phyloP scores from a whole-genome alignment of 805 yeast species.

The Kuraishia molischiana region DNA sequence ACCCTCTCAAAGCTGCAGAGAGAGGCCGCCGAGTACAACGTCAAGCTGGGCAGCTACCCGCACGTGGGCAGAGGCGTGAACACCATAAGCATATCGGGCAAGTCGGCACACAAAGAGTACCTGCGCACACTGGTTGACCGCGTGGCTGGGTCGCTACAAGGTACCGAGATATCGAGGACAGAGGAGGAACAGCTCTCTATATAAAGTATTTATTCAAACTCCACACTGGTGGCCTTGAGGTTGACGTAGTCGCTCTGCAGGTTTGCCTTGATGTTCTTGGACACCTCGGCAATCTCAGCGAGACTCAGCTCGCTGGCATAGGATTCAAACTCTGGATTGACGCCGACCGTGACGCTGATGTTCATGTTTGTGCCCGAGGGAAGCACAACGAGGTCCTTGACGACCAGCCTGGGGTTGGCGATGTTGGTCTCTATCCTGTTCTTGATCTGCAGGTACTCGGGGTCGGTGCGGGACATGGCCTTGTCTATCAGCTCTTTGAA shows the following conservation, averaged over 20 bases:
- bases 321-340: constrained; percentile 17
- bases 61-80: constrained; percentile 55
- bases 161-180: constrained; percentile 44
- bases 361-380: constrained; percentile 48
- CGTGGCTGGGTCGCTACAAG: constrained; percentile 38
- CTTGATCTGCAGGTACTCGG: constrained; percentile 32
- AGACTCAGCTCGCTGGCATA: constrained; percentile 20
- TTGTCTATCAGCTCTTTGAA: constrained; percentile 72
- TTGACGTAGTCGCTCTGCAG: constrained; percentile 23
- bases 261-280: constrained; percentile 15
- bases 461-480: constrained; percentile 43
- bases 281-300: constrained; percentile 18
- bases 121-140: constrained; percentile 36
- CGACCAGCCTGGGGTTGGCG: constrained; percentile 19
- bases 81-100: constrained; percentile 71
- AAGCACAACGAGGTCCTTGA: constrained; percentile 34
- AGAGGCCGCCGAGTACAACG: constrained; percentile 18
- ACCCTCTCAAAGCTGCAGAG: constrained; percentile 43
- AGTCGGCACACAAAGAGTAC: constrained; percentile 21
- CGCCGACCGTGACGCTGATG: constrained; percentile 20
- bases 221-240: constrained; percentile 23
- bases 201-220: constrained; percentile 13
- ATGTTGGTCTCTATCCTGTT: constrained; percentile 21
- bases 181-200: constrained; percentile 33
- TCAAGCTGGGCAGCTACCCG: constrained; percentile 82